phyloP scores from a whole-genome alignment of 2,329 filamentous ascomycete genomes.

The Xylariaceae sp. region DNA sequence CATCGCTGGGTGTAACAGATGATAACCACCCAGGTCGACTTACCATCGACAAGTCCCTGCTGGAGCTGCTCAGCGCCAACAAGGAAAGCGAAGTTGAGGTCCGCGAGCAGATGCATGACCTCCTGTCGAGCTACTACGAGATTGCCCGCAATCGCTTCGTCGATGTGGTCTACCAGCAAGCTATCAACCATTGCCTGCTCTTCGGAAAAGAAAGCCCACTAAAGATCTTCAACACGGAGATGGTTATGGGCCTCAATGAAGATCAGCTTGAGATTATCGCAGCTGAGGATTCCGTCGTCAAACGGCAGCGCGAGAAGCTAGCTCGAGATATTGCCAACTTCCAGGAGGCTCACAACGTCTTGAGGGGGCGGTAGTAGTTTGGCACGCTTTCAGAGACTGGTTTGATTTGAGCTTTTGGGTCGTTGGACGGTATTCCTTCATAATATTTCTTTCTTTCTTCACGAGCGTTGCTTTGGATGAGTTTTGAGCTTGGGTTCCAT shows the following conservation, averaged over 20 bases:
- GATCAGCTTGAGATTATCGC: slow-evolving; percentile 52
- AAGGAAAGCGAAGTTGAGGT: slow-evolving; percentile 33
- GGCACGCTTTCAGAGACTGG: not conserved
- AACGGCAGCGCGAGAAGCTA: slow-evolving; percentile 40
- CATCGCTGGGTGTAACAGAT: slow-evolving; percentile 5
- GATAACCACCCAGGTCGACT: not conserved
- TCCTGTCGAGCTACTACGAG: slow-evolving; percentile 57
- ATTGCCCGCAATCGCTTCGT: slow-evolving; percentile 57
- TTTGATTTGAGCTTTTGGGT: not conserved
- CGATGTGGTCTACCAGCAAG: slow-evolving; percentile 57
- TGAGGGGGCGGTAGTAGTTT: slow-evolving; percentile 24
- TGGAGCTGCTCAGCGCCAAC: slow-evolving; percentile 24
- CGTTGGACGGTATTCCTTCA: not conserved
- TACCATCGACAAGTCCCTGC: slow-evolving; percentile 19
- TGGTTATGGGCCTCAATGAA: slow-evolving; percentile 43
- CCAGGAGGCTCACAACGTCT: slow-evolving; percentile 32
- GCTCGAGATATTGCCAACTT: slow-evolving; percentile 42
- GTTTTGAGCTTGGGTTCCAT: no score
- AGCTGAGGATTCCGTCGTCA: slow-evolving; percentile 46
- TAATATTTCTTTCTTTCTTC: no score
- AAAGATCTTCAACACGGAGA: slow-evolving; percentile 45
- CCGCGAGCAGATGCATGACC: slow-evolving; percentile 48
- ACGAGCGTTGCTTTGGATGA: no score
- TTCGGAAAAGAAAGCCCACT: slow-evolving; percentile 46
- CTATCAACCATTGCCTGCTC: slow-evolving; percentile 49